A percentile compares a stretch with the other conserved stretches of the same genome.
These are phyloP conservation scores for Penicillium coffeae DNA, from an alignment of 495 filamentous ascomycete species.

Conservation along the genomic window DNA sequence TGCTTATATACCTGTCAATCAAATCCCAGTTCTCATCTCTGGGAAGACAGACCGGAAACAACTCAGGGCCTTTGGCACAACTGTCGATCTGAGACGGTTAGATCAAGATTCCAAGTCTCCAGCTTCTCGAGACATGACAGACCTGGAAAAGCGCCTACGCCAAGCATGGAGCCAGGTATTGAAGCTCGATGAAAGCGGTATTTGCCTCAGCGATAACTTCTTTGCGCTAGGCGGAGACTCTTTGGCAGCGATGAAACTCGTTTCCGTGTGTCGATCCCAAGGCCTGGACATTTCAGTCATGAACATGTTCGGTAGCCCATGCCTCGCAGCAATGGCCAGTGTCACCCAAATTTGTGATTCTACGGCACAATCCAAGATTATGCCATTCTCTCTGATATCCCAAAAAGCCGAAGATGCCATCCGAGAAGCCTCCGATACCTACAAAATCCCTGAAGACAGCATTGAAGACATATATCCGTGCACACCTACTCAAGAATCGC, in stretches of 20 bases:
- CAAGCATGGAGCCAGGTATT: slow-evolving; percentile 41
- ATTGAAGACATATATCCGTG: slow-evolving; percentile 57
- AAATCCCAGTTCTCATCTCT: slow-evolving; percentile 38
- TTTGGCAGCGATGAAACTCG: slow-evolving; percentile 54
- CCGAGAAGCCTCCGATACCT: slow-evolving; percentile 25
- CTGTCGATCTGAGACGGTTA: slow-evolving; percentile 30
- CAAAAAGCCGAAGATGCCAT: slow-evolving; percentile 26
- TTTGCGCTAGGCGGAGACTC: slow-evolving; percentile 63
- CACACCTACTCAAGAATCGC: slow-evolving; percentile 61
- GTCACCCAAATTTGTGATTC: slow-evolving; percentile 11
- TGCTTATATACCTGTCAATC: slow-evolving; percentile 37
- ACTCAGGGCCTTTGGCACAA: slow-evolving; percentile 30
- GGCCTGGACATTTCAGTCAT: slow-evolving; percentile 34
- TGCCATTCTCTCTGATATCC: slow-evolving; percentile 34
- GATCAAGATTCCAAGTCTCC: slow-evolving; percentile 11
- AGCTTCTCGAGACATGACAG: slow-evolving; percentile 25
- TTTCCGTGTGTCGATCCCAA: slow-evolving; percentile 30
- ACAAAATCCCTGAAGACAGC: slow-evolving; percentile 20
- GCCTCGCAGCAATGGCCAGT: slow-evolving; percentile 40
- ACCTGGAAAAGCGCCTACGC: slow-evolving; percentile 37
- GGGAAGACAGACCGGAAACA: slow-evolving; percentile 44
- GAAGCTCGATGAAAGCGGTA: slow-evolving; percentile 27
- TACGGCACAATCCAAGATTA: slow-evolving; percentile 10
- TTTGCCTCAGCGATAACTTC: slow-evolving; percentile 45
- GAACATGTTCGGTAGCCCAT: slow-evolving; percentile 44